These are phyloP conservation scores for Isatis lusitanica DNA, from an alignment of 441 rosid genomes.

Conservation along the genomic window DNA sequence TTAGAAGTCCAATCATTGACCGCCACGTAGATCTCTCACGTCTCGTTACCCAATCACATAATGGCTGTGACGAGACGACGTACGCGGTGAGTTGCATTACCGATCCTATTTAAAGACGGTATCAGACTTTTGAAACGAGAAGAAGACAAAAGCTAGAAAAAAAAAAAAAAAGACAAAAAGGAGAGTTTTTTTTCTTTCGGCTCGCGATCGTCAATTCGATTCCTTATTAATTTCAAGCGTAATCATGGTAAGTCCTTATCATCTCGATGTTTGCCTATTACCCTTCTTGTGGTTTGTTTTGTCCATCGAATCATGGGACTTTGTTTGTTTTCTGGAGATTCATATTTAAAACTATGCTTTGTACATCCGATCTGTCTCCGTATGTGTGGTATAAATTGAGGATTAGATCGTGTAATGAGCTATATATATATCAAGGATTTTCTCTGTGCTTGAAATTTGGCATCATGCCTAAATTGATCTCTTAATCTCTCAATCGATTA, in stretches of 20 bases:
- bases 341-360: background rate
- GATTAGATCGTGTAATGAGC: background rate
- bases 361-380: background rate
- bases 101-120: background rate
- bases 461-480: background rate
- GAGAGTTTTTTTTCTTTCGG: background rate
- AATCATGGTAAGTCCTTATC: slow-evolving; percentile 24
- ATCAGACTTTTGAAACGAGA: background rate
- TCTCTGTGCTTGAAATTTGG: too few species aligned
- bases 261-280: background rate
- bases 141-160: background rate
- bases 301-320: background rate
- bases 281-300: background rate
- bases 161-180: background rate
- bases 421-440: too few species aligned
- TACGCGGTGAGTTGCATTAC: background rate
- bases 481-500: background rate
- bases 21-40: slow-evolving; percentile 23
- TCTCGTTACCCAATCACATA: slow-evolving; percentile 18
- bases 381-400: background rate
- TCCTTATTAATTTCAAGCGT: background rate
- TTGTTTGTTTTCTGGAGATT: background rate
- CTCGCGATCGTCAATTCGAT: slow-evolving; percentile 9
- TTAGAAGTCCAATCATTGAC: background rate
- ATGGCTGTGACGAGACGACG: slow-evolving; percentile 16